Evolutionary conservation across 345 rosid genomes (phyloP).

Genomic region (Lumnitzera littorea): DNA sequence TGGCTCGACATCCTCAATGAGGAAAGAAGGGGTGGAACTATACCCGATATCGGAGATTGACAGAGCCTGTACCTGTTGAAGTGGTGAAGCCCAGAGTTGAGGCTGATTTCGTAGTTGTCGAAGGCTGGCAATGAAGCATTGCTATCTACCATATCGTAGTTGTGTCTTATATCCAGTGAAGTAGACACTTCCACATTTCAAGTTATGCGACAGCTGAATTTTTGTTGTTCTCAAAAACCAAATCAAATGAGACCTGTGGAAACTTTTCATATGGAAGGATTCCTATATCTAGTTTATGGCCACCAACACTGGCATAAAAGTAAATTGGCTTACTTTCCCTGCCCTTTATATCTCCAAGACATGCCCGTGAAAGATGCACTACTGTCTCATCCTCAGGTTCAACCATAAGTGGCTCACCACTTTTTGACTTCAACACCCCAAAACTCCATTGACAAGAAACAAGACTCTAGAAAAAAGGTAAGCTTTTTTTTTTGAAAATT

Average conservation of each 20-base stretch:
- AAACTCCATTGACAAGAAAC: too few relatives aligned
- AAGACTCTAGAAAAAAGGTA: too few relatives aligned
- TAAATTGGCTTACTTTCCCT: slow-evolving; percentile 27
- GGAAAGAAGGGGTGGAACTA: too few relatives aligned
- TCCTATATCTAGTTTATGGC: slow-evolving; percentile 48
- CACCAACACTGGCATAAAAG: slow-evolving; percentile 29
- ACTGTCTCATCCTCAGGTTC: slow-evolving; percentile 24
- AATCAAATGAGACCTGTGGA: slow-evolving; percentile 54
- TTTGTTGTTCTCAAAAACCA: slow-evolving; percentile 34
- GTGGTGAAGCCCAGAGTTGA: too few relatives aligned
- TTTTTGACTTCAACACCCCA: slow-evolving; percentile 69
- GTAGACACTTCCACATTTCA: slow-evolving; percentile 63
- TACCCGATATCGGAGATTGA: too few relatives aligned
- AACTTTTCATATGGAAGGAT: slow-evolving; percentile 48
- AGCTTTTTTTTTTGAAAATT: too few relatives aligned
- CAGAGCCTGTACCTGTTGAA: too few relatives aligned
- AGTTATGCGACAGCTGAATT: slow-evolving; percentile 57
- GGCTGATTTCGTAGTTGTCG: too few relatives aligned
- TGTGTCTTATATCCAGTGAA: slow-evolving; percentile 52
- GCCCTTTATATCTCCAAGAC: slow-evolving; percentile 51
- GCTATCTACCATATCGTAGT: neutral
- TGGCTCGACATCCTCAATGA: too few relatives aligned
- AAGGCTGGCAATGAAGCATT: too few relatives aligned
- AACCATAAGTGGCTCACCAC: slow-evolving; percentile 27
- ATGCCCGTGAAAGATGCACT: slow-evolving; percentile 62